Evolutionary conservation across 495 filamentous ascomycete species (phyloP).

Genomic region (Rhypophila decipiens): DNA sequence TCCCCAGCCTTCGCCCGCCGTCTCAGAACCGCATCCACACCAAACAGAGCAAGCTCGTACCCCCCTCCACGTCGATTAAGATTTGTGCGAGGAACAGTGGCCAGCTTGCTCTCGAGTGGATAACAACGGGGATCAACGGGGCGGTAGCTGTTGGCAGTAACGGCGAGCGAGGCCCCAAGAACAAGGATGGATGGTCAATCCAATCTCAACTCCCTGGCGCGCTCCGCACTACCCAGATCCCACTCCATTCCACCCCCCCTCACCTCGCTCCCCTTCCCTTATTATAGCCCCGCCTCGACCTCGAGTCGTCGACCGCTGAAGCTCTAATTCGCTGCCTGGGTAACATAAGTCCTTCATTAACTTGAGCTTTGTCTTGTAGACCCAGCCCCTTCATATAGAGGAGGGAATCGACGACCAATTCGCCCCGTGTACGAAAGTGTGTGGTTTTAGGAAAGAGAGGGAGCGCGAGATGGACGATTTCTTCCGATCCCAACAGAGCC

Average conservation of each 20-base stretch:
- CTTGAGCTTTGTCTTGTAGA: constrained; percentile 5
- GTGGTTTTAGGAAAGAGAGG: constrained; percentile 31
- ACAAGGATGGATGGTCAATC: neutral
- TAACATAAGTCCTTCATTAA: constrained; percentile 12
- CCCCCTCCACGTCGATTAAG: neutral
- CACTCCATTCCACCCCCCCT: neutral
- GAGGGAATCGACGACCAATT: constrained; percentile 25
- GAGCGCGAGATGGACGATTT: constrained; percentile 59
- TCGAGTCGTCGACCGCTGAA: neutral
- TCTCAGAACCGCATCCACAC: neutral
- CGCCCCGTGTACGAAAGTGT: constrained; percentile 40
- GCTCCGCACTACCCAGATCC: neutral
- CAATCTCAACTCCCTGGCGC: neutral
- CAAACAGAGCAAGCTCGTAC: neutral
- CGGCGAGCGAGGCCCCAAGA: neutral
- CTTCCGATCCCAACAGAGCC: constrained; percentile 67
- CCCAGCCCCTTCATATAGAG: constrained; percentile 21
- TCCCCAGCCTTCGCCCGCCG: neutral
- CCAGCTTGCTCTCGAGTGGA: neutral
- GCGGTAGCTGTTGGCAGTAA: constrained; percentile 1
- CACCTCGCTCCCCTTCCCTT: neutral
- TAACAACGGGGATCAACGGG: neutral
- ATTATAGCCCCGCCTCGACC: neutral
- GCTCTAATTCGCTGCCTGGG: constrained; percentile 5
- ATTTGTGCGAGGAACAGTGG: neutral